phyloP scores from a whole-genome alignment of 2,329 filamentous ascomycete species.

The Fusarium torulosum region DNA sequence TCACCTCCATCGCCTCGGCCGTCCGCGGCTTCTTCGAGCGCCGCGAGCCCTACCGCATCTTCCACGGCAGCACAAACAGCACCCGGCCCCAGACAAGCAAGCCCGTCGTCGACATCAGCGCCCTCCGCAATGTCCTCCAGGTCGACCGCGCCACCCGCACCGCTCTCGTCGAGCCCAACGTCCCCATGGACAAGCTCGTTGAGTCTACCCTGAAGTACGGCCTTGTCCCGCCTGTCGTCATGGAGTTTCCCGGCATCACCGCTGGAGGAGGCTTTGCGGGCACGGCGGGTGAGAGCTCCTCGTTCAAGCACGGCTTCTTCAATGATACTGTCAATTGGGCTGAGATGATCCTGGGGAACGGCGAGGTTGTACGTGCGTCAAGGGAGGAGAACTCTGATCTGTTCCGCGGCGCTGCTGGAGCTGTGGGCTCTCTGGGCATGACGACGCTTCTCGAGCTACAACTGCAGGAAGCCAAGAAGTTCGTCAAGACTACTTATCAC shows the following conservation, averaged over 20 bases:
- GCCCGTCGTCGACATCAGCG: conserved; percentile 75
- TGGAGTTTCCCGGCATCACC: conserved; percentile 79
- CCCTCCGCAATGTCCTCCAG: conserved; percentile 71
- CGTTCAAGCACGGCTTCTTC: conserved; percentile 75
- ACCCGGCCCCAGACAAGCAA: conserved; percentile 69
- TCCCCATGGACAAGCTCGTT: conserved; percentile 74
- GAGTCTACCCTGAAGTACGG: conserved; percentile 66
- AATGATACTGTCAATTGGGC: conserved; percentile 71
- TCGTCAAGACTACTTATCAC: conserved; percentile 70
- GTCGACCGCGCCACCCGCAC: conserved; percentile 66
- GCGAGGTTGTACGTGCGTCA: conserved; percentile 67
- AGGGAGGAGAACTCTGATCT: conserved; percentile 67
- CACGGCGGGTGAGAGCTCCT: conserved; percentile 76
- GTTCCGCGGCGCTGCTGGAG: conserved; percentile 74
- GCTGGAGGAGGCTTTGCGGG: conserved; percentile 75
- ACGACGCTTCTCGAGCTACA: conserved; percentile 74
- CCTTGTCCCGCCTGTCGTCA: conserved; percentile 74
- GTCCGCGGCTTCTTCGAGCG: conserved; percentile 59
- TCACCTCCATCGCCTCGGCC: conserved; percentile 58
- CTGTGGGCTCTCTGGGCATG: conserved; percentile 74
- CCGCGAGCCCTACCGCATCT: conserved; percentile 74
- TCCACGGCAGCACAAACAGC: conserved; percentile 81
- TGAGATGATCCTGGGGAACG: conserved; percentile 74
- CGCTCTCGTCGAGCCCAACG: conserved; percentile 76
- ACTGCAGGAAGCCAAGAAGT: conserved; percentile 66